Evolutionary conservation across 2,329 filamentous ascomycete genomes (phyloP).

Genomic region (Diaporthe destruens): DNA sequence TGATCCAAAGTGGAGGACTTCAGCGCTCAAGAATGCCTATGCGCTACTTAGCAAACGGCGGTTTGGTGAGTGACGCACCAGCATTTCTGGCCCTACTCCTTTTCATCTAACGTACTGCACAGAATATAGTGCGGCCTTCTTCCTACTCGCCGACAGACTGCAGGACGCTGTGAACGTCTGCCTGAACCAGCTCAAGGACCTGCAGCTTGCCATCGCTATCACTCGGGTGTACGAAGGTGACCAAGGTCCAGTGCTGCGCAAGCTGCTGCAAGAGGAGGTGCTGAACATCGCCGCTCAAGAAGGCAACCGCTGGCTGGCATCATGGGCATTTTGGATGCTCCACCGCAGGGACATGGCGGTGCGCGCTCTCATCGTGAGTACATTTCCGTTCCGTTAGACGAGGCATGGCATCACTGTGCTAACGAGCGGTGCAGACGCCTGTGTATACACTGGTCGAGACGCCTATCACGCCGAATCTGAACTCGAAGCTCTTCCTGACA

Average conservation of each 20-base stretch:
- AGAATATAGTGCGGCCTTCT: slow-evolving; percentile 97
- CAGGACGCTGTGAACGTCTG: slow-evolving; percentile 90
- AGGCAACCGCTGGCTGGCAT: slow-evolving; percentile 93
- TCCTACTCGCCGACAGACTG: slow-evolving; percentile 87
- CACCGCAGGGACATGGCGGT: slow-evolving; percentile 86
- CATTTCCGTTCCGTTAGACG: too few relatives aligned
- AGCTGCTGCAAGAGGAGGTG: slow-evolving; percentile 83
- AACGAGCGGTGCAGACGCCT: slow-evolving; percentile 71
- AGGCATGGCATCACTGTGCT: neutral
- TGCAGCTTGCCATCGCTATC: slow-evolving; percentile 91
- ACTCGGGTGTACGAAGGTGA: slow-evolving; percentile 91
- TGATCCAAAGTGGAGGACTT: slow-evolving; percentile 87
- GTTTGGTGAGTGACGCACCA: slow-evolving; percentile 70
- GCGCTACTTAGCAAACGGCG: slow-evolving; percentile 90
- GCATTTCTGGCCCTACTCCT: neutral
- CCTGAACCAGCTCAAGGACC: slow-evolving; percentile 86
- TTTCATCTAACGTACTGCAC: slow-evolving; percentile 58
- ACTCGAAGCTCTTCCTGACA: slow-evolving; percentile 83
- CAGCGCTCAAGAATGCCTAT: slow-evolving; percentile 96
- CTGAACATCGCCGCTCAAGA: slow-evolving; percentile 81
- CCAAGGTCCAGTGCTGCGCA: slow-evolving; percentile 77
- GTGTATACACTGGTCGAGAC: slow-evolving; percentile 80
- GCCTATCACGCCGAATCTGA: slow-evolving; percentile 75
- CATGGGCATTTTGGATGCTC: slow-evolving; percentile 96
- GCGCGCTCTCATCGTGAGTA: slow-evolving; percentile 80